Percentiles rank a stretch among this genome's conserved stretches.
Conservation (phyloP, 2,329 filamentous ascomycete genomes). For the Coniosporium tulheliwenetii region DNA sequence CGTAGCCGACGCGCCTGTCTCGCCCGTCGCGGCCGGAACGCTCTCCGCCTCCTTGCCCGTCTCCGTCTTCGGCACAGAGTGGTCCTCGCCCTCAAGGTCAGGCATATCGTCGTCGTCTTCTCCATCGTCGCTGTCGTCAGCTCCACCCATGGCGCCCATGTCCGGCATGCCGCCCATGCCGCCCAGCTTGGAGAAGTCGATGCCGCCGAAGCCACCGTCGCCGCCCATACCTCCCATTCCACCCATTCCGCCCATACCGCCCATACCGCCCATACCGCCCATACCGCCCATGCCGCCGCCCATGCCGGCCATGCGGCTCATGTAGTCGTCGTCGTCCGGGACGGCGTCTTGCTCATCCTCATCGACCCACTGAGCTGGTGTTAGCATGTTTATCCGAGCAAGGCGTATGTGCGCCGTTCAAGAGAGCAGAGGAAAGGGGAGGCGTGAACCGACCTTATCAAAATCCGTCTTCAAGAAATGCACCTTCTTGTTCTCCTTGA, state of each 20-base stretch:
- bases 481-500: conserved; percentile 78
- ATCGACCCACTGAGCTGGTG: conserved; percentile 58
- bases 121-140: conserved; percentile 28
- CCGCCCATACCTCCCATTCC: conserved; percentile 18
- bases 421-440: not conserved
- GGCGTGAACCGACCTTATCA: conserved; percentile 55
- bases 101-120: conserved; percentile 72
- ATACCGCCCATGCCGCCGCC: conserved; percentile 47
- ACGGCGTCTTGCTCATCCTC: conserved; percentile 96
- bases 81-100: conserved; percentile 52
- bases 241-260: conserved; percentile 25
- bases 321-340: conserved; percentile 57
- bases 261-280: conserved; percentile 23
- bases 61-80: conserved; percentile 18
- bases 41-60: conserved; percentile 17
- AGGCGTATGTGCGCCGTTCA: not conserved
- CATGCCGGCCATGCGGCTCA: conserved; percentile 31
- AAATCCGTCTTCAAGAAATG: conserved; percentile 99
- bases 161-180: conserved; percentile 24
- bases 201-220: conserved; percentile 64
- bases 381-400: not conserved
- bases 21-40: conserved; percentile 1
- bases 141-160: conserved; percentile 15
- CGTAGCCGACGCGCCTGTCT: conserved; percentile 12
- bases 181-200: conserved; percentile 87